phyloP scores from a whole-genome alignment of 1,284 basidiomycete species.

The Lentinus polychrous region DNA sequence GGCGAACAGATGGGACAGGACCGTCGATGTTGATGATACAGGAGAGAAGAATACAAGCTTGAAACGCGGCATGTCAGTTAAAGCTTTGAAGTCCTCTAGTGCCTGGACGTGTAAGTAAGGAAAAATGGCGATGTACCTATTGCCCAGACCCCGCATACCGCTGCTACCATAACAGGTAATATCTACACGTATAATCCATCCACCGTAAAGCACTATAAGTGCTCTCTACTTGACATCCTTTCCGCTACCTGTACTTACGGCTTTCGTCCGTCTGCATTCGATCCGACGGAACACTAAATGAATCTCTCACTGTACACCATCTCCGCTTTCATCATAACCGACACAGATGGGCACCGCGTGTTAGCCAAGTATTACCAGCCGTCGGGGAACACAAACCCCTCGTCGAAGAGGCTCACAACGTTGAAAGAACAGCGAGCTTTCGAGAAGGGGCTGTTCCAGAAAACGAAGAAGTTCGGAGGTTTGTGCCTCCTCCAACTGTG shows the following conservation, averaged over 20 bases:
- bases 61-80: slow-evolving; percentile 12
- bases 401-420: slow-evolving; percentile 59
- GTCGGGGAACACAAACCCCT: slow-evolving; percentile 57
- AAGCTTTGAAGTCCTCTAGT: background rate
- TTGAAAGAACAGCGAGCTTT: slow-evolving; percentile 93
- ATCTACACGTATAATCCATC: too few species aligned
- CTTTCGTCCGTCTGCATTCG: too few species aligned
- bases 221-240: too few species aligned
- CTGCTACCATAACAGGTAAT: background rate
- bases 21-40: slow-evolving; percentile 28
- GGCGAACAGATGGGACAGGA: slow-evolving; percentile 38
- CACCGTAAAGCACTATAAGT: too few species aligned
- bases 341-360: slow-evolving; percentile 90
- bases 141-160: background rate
- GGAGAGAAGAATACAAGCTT: slow-evolving; percentile 43
- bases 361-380: slow-evolving; percentile 93
- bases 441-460: slow-evolving; percentile 93
- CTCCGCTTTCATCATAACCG: slow-evolving; percentile 86
- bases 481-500: slow-evolving; percentile 23
- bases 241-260: too few species aligned
- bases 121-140: too few species aligned
- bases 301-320: slow-evolving; percentile 87
- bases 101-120: background rate
- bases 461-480: slow-evolving; percentile 91
- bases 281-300: slow-evolving; percentile 23